These are phyloP conservation scores for Scenedesmus sp. DNA, from an alignment of 163 green algal species.

Conservation along the genomic window DNA sequence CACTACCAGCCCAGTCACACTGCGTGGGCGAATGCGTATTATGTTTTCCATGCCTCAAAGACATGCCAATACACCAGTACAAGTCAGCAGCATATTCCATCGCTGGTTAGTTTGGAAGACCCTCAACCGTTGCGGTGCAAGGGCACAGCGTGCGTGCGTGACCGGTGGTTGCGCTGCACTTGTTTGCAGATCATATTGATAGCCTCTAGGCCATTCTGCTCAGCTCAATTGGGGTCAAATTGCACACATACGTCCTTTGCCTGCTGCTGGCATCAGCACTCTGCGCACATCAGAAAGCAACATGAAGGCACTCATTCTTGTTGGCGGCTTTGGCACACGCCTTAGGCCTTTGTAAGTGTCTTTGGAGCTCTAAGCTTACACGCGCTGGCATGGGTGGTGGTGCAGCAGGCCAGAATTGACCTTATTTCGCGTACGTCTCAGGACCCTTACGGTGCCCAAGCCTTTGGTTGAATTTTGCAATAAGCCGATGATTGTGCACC, in stretches of 20 bases:
- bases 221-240: neutral
- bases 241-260: neutral
- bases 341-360: slow-evolving; percentile 83
- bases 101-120: neutral
- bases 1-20: neutral
- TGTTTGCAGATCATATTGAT: neutral
- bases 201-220: neutral
- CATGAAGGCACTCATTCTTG: slow-evolving; percentile 90
- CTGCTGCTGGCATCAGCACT: neutral
- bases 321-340: slow-evolving; percentile 92
- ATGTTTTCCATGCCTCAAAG: no score
- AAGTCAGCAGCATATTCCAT: neutral
- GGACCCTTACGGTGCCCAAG: slow-evolving; percentile 96
- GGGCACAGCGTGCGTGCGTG: neutral
- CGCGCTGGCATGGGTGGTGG: slow-evolving; percentile 1
- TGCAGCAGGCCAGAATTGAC: neutral
- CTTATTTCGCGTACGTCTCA: neutral
- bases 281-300: neutral
- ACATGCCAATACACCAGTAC: no score
- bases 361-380: neutral
- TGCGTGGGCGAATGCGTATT: neutral
- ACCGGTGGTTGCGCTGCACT: neutral
- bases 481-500: slow-evolving; percentile 99
- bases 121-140: neutral
- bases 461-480: slow-evolving; percentile 97